A percentile compares a stretch with the other conserved stretches of the same genome.
phyloP scores from a whole-genome alignment of 2,329 filamentous ascomycete species.

The Tolypocladium tundrense region DNA sequence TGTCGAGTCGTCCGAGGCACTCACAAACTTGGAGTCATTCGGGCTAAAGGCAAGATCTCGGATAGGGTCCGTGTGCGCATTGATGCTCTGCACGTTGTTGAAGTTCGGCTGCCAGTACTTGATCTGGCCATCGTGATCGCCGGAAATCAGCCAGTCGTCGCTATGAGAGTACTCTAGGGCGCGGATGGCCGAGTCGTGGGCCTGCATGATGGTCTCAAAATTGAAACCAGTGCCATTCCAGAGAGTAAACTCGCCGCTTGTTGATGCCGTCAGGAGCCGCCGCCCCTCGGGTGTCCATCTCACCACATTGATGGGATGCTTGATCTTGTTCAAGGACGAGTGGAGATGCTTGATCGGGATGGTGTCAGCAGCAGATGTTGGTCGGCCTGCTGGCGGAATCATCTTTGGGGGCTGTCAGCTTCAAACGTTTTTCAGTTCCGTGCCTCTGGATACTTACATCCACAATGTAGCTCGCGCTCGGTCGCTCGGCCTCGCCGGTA shows the following conservation, averaged over 20 bases:
- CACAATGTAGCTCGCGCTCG: constrained; percentile 80
- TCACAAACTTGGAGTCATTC: constrained; percentile 91
- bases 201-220: constrained; percentile 98
- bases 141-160: constrained; percentile 93
- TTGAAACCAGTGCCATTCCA: constrained; percentile 99
- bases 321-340: constrained; percentile 97
- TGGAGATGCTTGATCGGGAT: constrained; percentile 94
- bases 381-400: constrained; percentile 70
- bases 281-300: constrained; percentile 96
- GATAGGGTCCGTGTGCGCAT: constrained; percentile 82
- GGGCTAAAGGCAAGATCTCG: constrained; percentile 88
- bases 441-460: constrained; percentile 43
- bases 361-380: constrained; percentile 67
- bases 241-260: constrained; percentile 93
- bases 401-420: constrained; percentile 45
- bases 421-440: neutral
- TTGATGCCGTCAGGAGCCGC: constrained; percentile 81
- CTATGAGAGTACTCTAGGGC: constrained; percentile 84
- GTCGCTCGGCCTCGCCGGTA: constrained; percentile 68
- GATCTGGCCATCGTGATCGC: constrained; percentile 87
- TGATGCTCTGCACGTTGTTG: constrained; percentile 93
- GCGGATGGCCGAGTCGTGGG: constrained; percentile 80
- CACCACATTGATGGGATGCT: constrained; percentile 94
- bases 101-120: constrained; percentile 99
- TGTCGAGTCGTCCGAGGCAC: constrained; percentile 85